Conservation (phyloP, 176 grass and related monocot species). For the Thinopyrum elongatum region DNA sequence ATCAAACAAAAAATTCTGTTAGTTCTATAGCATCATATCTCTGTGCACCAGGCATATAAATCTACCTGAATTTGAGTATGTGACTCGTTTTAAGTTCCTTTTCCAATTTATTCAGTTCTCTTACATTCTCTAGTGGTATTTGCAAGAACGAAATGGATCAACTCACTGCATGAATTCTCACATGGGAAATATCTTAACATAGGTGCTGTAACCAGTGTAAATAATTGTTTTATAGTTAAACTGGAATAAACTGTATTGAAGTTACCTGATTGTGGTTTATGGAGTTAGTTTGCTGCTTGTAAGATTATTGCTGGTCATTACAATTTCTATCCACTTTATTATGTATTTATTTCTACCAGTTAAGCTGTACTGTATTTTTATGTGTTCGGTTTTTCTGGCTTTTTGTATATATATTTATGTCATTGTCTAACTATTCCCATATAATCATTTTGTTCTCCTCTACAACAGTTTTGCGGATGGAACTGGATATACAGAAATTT, state of each 20-base stretch:
- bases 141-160: not conserved
- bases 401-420: not conserved
- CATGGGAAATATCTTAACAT: not conserved
- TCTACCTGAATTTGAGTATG: not conserved
- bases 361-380: not conserved
- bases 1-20: not conserved
- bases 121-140: not conserved
- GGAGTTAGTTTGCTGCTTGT: not conserved
- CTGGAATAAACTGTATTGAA: not conserved
- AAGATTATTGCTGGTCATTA: not conserved
- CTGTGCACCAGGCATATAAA: not conserved
- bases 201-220: not conserved
- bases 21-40: not conserved
- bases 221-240: not conserved
- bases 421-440: not conserved
- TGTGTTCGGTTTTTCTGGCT: not conserved
- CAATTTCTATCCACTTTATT: not conserved
- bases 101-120: not conserved
- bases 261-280: not conserved
- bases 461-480: slow-evolving; percentile 90
- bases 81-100: not conserved
- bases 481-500: slow-evolving; percentile 89
- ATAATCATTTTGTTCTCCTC: slow-evolving; percentile 32
- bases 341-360: slow-evolving; percentile 1
- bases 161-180: not conserved